phyloP scores from a whole-genome alignment of 129 eudicot species.

The Chrysanthemum makinoi region DNA sequence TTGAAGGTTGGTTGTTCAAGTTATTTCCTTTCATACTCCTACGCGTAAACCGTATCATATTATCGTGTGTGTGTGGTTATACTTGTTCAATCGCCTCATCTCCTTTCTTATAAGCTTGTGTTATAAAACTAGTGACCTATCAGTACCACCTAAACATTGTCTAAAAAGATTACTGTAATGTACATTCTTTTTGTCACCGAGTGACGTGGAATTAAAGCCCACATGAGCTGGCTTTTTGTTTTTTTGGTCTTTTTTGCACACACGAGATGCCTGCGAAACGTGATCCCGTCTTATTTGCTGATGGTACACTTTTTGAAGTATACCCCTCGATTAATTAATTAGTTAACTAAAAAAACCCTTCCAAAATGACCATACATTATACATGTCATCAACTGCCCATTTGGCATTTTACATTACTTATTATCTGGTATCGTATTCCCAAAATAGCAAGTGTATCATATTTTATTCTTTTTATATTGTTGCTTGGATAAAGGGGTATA shows the following conservation, averaged over 20 bases:
- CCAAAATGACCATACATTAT: slow-evolving; percentile 1
- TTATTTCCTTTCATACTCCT: no score
- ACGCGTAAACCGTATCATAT: no score
- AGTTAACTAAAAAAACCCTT: background rate
- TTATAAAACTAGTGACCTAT: no score
- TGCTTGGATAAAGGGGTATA: no score
- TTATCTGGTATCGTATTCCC: background rate
- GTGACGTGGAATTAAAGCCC: background rate
- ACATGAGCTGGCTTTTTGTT: slow-evolving; percentile 22
- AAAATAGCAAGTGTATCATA: no score
- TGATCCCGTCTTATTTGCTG: slow-evolving; percentile 28
- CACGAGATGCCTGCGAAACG: slow-evolving; percentile 20
- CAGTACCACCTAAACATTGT: no score
- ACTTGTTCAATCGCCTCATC: no score
- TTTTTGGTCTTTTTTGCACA: background rate
- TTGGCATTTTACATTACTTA: slow-evolving; percentile 2
- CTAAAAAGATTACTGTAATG: background rate
- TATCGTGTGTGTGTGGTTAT: no score
- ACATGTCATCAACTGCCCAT: slow-evolving; percentile 8
- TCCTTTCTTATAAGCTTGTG: no score
- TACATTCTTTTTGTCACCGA: background rate
- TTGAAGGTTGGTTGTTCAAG: no score
- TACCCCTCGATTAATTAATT: slow-evolving; percentile 12
- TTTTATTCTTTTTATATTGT: no score
- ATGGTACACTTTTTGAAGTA: slow-evolving; percentile 21